Evolutionary conservation across 2,329 filamentous ascomycete species (phyloP).

Genomic region (Knufia petricola): DNA sequence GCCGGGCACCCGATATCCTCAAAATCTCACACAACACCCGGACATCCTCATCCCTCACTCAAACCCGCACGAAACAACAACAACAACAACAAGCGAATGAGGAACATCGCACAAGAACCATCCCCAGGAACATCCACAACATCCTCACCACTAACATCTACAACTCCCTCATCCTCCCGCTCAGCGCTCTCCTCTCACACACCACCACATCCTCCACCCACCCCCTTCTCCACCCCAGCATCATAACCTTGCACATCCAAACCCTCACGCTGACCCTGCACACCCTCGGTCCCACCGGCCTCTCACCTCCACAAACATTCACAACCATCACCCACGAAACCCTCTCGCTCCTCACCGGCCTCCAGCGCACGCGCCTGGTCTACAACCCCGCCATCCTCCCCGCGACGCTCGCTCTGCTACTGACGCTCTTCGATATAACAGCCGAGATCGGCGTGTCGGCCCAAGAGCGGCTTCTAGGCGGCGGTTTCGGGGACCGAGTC

Average conservation of each 20-base stretch:
- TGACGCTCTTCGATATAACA: slow-evolving; percentile 76
- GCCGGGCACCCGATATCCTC: slow-evolving; percentile 58
- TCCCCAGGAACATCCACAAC: slow-evolving; percentile 68
- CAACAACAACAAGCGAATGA: slow-evolving; percentile 44
- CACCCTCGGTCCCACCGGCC: slow-evolving; percentile 68
- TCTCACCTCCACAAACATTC: slow-evolving; percentile 53
- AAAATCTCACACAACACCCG: slow-evolving; percentile 48
- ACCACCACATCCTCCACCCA: slow-evolving; percentile 14
- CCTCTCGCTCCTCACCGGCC: slow-evolving; percentile 67
- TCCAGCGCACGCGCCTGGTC: slow-evolving; percentile 47
- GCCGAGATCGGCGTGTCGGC: slow-evolving; percentile 38
- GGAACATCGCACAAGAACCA: background rate
- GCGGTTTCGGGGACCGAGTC: slow-evolving; percentile 63
- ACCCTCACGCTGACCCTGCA: slow-evolving; percentile 77
- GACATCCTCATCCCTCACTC: slow-evolving; percentile 34
- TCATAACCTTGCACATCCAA: slow-evolving; percentile 73
- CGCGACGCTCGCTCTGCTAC: slow-evolving; percentile 66
- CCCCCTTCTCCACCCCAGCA: slow-evolving; percentile 56
- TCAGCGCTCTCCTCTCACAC: slow-evolving; percentile 46
- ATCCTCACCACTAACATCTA: slow-evolving; percentile 72
- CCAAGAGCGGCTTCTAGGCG: slow-evolving; percentile 57
- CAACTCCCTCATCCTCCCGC: slow-evolving; percentile 72
- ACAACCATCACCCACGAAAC: slow-evolving; percentile 64
- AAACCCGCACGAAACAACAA: slow-evolving; percentile 47
- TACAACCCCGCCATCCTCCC: slow-evolving; percentile 60